A percentile compares a stretch with the other conserved stretches of the same genome.
Conservation (phyloP, 192 early-diverging fungal genomes). For the Glomus cerebriforme region DNA sequence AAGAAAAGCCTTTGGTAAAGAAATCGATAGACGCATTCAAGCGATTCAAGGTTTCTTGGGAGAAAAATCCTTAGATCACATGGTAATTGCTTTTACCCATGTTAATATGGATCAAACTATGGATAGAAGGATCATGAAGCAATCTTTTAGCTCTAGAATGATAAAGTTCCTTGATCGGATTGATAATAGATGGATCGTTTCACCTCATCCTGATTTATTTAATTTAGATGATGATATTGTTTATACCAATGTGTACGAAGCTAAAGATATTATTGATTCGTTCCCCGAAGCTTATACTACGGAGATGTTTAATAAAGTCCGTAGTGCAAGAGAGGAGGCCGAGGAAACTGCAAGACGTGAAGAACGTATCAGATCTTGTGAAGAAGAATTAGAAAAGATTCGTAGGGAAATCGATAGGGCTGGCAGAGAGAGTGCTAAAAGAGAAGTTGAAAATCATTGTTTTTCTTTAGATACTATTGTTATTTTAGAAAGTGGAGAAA, state of each 20-base stretch:
- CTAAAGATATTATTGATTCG: neutral
- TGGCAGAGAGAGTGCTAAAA: neutral
- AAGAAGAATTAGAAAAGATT: neutral
- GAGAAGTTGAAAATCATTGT: neutral
- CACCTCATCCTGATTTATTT: slow-evolving; percentile 1
- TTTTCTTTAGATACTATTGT: slow-evolving; percentile 2
- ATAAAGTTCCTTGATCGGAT: neutral
- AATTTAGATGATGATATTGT: neutral
- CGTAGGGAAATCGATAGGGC: neutral
- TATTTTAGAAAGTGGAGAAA: neutral
- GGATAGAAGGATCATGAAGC: neutral
- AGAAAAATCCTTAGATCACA: neutral
- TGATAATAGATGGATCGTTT: slow-evolving; percentile 8
- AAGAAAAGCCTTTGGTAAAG: neutral
- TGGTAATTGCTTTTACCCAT: neutral
- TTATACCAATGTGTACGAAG: neutral
- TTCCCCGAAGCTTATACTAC: slow-evolving; percentile 3
- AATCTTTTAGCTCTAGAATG: neutral
- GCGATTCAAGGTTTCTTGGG: neutral
- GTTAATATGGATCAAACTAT: neutral
- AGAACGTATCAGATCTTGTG: neutral
- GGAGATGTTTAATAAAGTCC: neutral
- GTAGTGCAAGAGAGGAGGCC: neutral
- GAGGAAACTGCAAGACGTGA: neutral
- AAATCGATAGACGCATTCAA: neutral